phyloP scores from a whole-genome alignment of 2,329 filamentous ascomycete genomes.

The Sphaerulina musiva region DNA sequence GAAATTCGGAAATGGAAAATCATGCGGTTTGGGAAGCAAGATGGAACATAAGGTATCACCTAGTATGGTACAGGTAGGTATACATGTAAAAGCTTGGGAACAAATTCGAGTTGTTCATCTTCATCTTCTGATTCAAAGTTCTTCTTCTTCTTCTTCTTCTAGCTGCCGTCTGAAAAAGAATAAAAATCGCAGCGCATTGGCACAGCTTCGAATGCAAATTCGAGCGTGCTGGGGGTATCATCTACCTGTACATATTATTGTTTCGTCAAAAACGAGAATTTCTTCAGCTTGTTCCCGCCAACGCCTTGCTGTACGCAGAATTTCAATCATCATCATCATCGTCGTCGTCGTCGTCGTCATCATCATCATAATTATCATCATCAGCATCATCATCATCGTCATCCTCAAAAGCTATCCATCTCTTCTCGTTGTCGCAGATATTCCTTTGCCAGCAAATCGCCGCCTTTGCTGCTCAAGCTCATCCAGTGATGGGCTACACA shows the following conservation, averaged over 20 bases:
- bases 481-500: conserved; percentile 97
- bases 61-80: too few relatives aligned
- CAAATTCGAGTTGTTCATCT: too few relatives aligned
- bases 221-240: conserved; percentile 2
- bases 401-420: conserved; percentile 44
- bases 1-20: too few relatives aligned
- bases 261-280: neutral
- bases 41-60: too few relatives aligned
- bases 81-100: too few relatives aligned
- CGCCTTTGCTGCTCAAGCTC: conserved; percentile 79
- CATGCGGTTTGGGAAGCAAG: too few relatives aligned
- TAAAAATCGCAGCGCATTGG: neutral
- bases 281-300: neutral
- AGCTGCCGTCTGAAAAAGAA: neutral
- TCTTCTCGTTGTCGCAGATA: conserved; percentile 68
- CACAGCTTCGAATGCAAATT: neutral
- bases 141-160: neutral
- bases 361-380: neutral
- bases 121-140: too few relatives aligned
- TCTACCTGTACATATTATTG: conserved; percentile 7
- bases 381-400: neutral
- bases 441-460: conserved; percentile 74
- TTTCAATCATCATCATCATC: neutral
- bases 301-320: conserved; percentile 6
- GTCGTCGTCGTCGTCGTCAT: too few relatives aligned